Percentiles rank a stretch among this genome's conserved stretches.
phyloP scores from a whole-genome alignment of 2,329 filamentous ascomycete genomes.

The Paecilomyces fulvus region DNA sequence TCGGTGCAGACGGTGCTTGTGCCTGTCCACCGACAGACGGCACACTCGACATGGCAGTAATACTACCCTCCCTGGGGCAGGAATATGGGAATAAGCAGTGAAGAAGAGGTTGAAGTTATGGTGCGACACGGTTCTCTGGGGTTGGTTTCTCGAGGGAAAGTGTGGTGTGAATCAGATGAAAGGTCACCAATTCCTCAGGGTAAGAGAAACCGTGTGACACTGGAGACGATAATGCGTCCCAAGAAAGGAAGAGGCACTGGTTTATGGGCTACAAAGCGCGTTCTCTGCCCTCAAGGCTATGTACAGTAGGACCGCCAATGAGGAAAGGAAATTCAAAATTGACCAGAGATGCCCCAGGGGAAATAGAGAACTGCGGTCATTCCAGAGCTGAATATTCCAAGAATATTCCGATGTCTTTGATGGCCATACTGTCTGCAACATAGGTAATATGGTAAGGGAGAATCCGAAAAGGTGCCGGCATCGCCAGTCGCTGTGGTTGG shows the following conservation, averaged over 20 bases:
- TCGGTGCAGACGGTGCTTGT: neutral
- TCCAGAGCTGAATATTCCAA: neutral
- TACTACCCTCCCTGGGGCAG: neutral
- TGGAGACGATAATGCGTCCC: neutral
- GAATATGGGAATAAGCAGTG: neutral
- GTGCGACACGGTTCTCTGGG: neutral
- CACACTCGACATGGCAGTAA: neutral
- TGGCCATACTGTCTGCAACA: neutral
- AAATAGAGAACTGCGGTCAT: neutral
- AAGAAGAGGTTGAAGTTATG: neutral
- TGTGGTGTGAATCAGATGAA: neutral
- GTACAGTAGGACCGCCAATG: neutral
- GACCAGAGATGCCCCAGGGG: neutral
- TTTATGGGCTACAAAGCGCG: neutral
- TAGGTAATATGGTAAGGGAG: neutral
- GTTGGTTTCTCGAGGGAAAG: neutral
- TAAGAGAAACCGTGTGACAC: neutral
- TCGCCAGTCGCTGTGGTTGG: neutral
- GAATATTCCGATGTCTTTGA: neutral
- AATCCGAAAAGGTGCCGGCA: neutral
- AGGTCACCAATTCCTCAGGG: neutral
- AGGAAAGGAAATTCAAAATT: neutral
- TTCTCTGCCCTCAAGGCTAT: neutral
- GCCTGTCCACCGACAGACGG: neutral
- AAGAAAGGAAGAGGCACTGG: neutral